Conservation (phyloP, 2,329 filamentous ascomycete genomes). For the Hypomyces perniciosus region DNA sequence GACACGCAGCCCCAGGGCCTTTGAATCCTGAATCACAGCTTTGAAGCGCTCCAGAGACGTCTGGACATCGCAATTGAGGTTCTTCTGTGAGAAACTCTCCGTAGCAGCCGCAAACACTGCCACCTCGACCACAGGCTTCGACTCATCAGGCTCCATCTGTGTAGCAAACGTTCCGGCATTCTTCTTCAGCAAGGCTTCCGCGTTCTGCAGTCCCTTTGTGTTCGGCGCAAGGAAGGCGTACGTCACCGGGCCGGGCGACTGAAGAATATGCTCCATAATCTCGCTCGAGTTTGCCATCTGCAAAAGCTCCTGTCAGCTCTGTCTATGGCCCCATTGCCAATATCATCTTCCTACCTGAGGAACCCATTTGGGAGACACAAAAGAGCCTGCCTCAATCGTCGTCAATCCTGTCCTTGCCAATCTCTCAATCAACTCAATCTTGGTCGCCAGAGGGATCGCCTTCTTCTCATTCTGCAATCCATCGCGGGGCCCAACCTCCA, state of each 20-base stretch:
- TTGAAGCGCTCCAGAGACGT: constrained; percentile 66
- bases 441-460: constrained; percentile 63
- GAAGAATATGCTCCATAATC: constrained; percentile 64
- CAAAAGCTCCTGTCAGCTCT: constrained; percentile 11
- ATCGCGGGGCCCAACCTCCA: constrained; percentile 80
- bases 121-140: constrained; percentile 56
- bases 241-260: constrained; percentile 51
- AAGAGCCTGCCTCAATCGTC: constrained; percentile 75
- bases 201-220: constrained; percentile 62
- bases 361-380: constrained; percentile 79
- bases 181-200: constrained; percentile 46
- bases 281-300: constrained; percentile 75
- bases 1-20: constrained; percentile 59
- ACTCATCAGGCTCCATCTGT: constrained; percentile 38
- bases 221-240: constrained; percentile 83
- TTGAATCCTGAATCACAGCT: constrained; percentile 63
- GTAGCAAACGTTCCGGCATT: constrained; percentile 46
- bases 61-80: constrained; percentile 74
- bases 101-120: constrained; percentile 79
- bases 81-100: constrained; percentile 72
- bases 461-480: constrained; percentile 82
- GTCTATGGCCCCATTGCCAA: background rate
- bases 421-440: constrained; percentile 68
- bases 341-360: constrained; percentile 55
- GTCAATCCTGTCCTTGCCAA: constrained; percentile 62